A percentile compares a stretch with the other conserved stretches of the same genome.
These are phyloP conservation scores for Umbelopsis sp. DNA, from an alignment of 192 early-diverging fungal genomes.

Conservation along the genomic window DNA sequence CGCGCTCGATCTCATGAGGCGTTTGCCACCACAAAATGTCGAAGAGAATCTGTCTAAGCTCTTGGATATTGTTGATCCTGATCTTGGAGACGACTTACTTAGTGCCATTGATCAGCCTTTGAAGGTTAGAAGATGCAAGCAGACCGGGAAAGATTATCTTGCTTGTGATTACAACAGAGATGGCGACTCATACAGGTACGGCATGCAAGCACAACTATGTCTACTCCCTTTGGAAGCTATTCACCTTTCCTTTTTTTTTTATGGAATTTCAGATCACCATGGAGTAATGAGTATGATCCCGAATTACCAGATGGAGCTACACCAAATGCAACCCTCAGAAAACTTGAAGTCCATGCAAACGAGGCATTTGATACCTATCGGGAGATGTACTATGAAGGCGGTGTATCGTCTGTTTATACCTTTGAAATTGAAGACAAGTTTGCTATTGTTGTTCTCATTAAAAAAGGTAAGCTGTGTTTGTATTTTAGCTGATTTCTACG, in stretches of 20 bases:
- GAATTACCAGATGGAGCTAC: constrained; percentile 73
- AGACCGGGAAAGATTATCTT: constrained; percentile 81
- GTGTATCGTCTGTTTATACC: constrained; percentile 93
- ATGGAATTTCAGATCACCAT: constrained; percentile 74
- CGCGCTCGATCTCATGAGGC: constrained; percentile 96
- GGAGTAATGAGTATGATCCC: constrained; percentile 96
- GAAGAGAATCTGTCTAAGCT: constrained; percentile 86
- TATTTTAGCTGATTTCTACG: neutral
- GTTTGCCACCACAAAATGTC: constrained; percentile 90
- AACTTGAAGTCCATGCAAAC: constrained; percentile 90
- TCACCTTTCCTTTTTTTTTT: constrained; percentile 6
- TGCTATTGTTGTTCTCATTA: constrained; percentile 93
- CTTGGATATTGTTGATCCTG: constrained; percentile 74
- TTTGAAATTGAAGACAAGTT: constrained; percentile 76
- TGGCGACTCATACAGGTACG: constrained; percentile 85
- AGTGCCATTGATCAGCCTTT: constrained; percentile 94
- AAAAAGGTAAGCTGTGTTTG: constrained; percentile 73
- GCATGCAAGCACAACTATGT: neutral
- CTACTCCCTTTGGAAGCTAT: neutral
- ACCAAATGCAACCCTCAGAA: constrained; percentile 81
- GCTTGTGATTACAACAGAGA: constrained; percentile 97
- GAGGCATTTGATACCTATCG: constrained; percentile 96
- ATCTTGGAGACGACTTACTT: constrained; percentile 89
- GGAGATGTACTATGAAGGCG: constrained; percentile 94
- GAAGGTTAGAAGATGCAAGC: constrained; percentile 67